A percentile compares a stretch with the other conserved stretches of the same genome.
phyloP scores from a whole-genome alignment of 2,329 filamentous ascomycete species.

The Penicillium expansum region DNA sequence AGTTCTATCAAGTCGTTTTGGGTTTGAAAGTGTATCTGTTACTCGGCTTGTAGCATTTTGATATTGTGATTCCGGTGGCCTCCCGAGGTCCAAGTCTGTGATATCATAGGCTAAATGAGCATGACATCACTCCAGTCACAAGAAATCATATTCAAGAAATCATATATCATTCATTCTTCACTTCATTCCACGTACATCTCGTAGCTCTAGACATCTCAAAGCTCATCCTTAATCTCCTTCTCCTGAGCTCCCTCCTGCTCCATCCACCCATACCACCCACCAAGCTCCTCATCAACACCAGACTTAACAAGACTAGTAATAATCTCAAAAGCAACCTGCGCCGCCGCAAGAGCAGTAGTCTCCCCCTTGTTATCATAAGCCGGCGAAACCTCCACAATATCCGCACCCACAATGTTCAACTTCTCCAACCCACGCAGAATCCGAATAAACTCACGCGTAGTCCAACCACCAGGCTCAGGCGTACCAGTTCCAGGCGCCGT shows the following conservation, averaged over 20 bases:
- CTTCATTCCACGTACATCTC: slow-evolving; percentile 20
- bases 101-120: not conserved
- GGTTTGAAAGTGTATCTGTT: not conserved
- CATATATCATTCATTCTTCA: slow-evolving; percentile 16
- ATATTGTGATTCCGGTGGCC: not conserved
- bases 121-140: slow-evolving; percentile 2
- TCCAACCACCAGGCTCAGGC: slow-evolving; percentile 88
- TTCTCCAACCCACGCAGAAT: slow-evolving; percentile 78
- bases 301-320: slow-evolving; percentile 60
- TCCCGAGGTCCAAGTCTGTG: not conserved
- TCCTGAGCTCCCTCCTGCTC: slow-evolving; percentile 9
- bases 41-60: not conserved
- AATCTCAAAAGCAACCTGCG: slow-evolving; percentile 84
- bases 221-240: slow-evolving; percentile 29
- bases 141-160: not conserved
- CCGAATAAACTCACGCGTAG: slow-evolving; percentile 78
- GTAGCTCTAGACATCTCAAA: slow-evolving; percentile 18
- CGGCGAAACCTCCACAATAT: slow-evolving; percentile 85
- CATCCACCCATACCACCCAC: slow-evolving; percentile 42
- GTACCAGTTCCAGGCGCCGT: slow-evolving; percentile 75
- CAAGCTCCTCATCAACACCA: slow-evolving; percentile 39
- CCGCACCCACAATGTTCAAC: slow-evolving; percentile 82
- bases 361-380: slow-evolving; percentile 79
- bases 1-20: slow-evolving; percentile 10
- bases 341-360: slow-evolving; percentile 76